phyloP scores from a whole-genome alignment of 352 stramenopile genomes.

The Aphanomyces cochlioides region DNA sequence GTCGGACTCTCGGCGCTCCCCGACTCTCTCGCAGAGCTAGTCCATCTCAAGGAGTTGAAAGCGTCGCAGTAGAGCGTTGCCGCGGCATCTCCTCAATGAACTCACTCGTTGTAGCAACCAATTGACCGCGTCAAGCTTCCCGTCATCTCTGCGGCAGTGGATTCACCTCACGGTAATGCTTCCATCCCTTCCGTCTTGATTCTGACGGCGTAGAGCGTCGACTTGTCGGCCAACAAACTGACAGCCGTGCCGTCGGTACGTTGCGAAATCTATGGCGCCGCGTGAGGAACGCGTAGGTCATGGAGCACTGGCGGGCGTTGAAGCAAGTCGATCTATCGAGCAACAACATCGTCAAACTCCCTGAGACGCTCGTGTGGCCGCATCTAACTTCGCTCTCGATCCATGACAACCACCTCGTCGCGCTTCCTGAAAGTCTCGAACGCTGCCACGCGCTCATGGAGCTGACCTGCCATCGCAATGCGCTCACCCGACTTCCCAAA shows the following conservation, averaged over 20 bases:
- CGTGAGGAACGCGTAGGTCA: not conserved
- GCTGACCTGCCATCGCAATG: slow-evolving; percentile 18
- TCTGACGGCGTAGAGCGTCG: not conserved
- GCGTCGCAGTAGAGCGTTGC: slow-evolving; percentile 10
- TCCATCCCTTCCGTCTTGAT: not conserved
- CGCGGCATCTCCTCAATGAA: not conserved
- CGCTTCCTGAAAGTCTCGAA: not conserved
- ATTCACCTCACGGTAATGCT: not conserved
- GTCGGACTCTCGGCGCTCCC: slow-evolving; percentile 1
- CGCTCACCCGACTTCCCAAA: not conserved
- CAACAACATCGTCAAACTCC: slow-evolving; percentile 10
- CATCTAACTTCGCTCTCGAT: not conserved
- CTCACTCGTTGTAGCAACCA: slow-evolving; percentile 12
- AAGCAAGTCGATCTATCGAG: not conserved
- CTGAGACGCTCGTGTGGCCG: not conserved
- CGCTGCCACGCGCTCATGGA: not conserved
- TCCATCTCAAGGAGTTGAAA: slow-evolving; percentile 1
- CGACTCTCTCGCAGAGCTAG: not conserved
- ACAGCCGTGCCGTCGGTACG: not conserved
- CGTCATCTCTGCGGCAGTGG: not conserved
- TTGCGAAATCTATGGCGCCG: not conserved
- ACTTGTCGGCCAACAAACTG: slow-evolving; percentile 13
- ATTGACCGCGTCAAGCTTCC: not conserved
- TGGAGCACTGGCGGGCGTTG: not conserved
- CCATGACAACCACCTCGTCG: slow-evolving; percentile 13